phyloP scores from a whole-genome alignment of 2,329 filamentous ascomycete species.

The Allantophomopsis lycopodina region DNA sequence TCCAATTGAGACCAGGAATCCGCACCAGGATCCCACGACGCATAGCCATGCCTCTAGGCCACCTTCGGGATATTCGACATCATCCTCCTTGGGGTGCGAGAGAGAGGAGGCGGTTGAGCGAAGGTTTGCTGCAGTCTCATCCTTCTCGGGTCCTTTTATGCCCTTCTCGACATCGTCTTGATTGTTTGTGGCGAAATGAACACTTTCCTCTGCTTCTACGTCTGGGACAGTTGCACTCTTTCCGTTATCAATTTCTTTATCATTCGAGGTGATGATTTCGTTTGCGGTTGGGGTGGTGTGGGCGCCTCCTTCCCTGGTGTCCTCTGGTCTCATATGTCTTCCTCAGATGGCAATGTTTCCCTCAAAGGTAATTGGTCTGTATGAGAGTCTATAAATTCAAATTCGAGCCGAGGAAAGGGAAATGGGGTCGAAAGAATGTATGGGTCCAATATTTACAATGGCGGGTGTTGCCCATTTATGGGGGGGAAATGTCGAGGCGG shows the following conservation, averaged over 20 bases:
- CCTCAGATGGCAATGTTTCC: background rate
- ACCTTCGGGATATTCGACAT: conserved; percentile 54
- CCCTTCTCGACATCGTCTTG: background rate
- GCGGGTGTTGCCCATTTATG: too few relatives aligned
- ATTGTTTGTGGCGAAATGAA: background rate
- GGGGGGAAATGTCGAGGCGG: too few relatives aligned
- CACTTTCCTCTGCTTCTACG: background rate
- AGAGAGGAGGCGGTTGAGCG: background rate
- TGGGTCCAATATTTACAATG: too few relatives aligned
- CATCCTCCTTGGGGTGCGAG: conserved; percentile 2
- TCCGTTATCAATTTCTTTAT: background rate
- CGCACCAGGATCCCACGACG: conserved; percentile 73
- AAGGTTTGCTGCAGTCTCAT: background rate
- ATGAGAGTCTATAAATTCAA: too few relatives aligned
- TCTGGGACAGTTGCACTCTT: background rate
- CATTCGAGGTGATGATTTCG: background rate
- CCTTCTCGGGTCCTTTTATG: background rate
- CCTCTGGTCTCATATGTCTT: background rate
- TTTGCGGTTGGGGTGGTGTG: background rate
- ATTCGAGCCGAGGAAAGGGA: too few relatives aligned
- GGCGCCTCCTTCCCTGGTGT: background rate
- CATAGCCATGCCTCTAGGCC: conserved; percentile 72
- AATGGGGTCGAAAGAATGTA: too few relatives aligned
- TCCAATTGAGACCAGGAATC: conserved; percentile 62
- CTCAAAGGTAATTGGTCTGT: too few relatives aligned